Conservation (phyloP, 768 basidiomycete species). For the Solioccasus polychromus region DNA sequence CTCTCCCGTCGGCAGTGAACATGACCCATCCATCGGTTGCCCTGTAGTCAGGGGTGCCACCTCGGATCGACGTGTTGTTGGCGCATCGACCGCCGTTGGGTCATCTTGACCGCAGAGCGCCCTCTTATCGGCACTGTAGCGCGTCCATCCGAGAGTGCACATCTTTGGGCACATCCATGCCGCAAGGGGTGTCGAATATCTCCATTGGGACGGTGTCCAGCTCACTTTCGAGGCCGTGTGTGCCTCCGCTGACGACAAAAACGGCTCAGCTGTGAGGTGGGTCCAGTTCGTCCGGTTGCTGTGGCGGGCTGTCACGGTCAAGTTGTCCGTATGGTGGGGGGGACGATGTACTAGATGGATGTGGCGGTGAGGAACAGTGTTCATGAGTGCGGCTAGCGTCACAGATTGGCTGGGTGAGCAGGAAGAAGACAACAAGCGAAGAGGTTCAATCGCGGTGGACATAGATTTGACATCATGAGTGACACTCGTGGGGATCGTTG, state of each 20-base stretch:
- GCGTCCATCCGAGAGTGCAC: slow-evolving; percentile 34
- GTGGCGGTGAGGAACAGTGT: slow-evolving; percentile 19
- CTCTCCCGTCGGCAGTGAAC: background rate
- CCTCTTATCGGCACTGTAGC: slow-evolving; percentile 34
- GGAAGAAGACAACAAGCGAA: slow-evolving; percentile 18
- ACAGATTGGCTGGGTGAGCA: slow-evolving; percentile 16
- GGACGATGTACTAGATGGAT: slow-evolving; percentile 6
- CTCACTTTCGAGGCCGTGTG: slow-evolving; percentile 29
- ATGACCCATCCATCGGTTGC: background rate
- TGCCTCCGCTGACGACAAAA: slow-evolving; percentile 3
- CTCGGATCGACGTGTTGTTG: slow-evolving; percentile 37
- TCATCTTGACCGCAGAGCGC: slow-evolving; percentile 31
- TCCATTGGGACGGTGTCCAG: slow-evolving; percentile 34
- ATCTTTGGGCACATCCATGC: slow-evolving; percentile 45
- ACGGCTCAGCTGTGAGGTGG: slow-evolving; percentile 9
- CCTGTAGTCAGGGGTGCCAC: slow-evolving; percentile 31
- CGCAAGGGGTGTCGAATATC: slow-evolving; percentile 31
- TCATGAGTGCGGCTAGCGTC: slow-evolving; percentile 33
- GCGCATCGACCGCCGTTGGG: slow-evolving; percentile 41
- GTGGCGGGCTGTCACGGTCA: slow-evolving; percentile 10
- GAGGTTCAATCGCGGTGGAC: slow-evolving; percentile 31
- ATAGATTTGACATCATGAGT: slow-evolving; percentile 7
- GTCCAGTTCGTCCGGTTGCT: slow-evolving; percentile 13
- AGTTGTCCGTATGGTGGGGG: slow-evolving; percentile 5
- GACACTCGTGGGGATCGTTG: background rate